A percentile compares a stretch with the other conserved stretches of the same genome.
These are phyloP conservation scores for Talaromyces stipitatus DNA, from an alignment of 495 filamentous ascomycete genomes.

Conservation along the genomic window DNA sequence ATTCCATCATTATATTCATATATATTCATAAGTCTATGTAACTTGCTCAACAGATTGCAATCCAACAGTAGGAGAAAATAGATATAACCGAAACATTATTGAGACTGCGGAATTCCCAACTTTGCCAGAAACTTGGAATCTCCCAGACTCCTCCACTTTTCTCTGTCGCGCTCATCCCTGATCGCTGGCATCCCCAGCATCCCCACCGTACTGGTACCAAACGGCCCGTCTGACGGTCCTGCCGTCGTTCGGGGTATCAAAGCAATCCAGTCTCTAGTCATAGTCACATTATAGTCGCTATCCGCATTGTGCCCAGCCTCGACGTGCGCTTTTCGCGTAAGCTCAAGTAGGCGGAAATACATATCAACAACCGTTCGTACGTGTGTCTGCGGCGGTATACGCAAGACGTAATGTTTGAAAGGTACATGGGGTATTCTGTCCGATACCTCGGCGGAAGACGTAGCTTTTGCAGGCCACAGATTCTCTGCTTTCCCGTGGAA, in stretches of 20 bases:
- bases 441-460: constrained; percentile 5
- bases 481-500: not conserved
- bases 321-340: constrained; percentile 6
- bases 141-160: constrained; percentile 4
- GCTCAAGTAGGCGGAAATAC: constrained; percentile 6
- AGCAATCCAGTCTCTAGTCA: constrained; percentile 12
- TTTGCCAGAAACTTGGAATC: constrained; percentile 4
- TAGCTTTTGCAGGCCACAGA: constrained; percentile 6
- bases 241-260: constrained; percentile 10
- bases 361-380: constrained; percentile 1
- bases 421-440: constrained; percentile 7
- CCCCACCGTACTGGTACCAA: constrained; percentile 12
- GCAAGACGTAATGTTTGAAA: constrained; percentile 11
- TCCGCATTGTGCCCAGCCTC: constrained; percentile 4
- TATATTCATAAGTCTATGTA: not conserved
- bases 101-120: constrained; percentile 2
- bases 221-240: constrained; percentile 3
- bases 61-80: not conserved
- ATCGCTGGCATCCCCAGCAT: constrained; percentile 7
- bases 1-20: not conserved
- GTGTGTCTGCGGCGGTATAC: not conserved
- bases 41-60: not conserved
- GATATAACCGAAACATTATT: not conserved
- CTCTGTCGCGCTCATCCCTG: constrained; percentile 1
- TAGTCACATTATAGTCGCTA: constrained; percentile 12